A percentile compares a stretch with the other conserved stretches of the same genome.
phyloP scores from a whole-genome alignment of 2,329 filamentous ascomycete genomes.

The Furcasterigmium furcatum region DNA sequence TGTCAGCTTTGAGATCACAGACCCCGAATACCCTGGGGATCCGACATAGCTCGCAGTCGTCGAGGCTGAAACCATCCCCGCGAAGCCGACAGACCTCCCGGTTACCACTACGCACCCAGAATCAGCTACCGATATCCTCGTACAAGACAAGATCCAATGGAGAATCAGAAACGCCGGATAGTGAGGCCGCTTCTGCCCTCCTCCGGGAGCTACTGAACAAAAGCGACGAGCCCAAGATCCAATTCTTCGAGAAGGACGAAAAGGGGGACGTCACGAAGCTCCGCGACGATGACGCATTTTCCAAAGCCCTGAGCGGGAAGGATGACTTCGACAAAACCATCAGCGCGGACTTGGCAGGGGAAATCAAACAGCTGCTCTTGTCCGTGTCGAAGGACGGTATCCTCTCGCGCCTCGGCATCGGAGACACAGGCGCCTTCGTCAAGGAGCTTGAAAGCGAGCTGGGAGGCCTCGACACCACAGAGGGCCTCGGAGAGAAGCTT shows the following conservation, averaged over 20 bases:
- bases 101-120: too few relatives aligned
- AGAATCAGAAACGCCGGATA: background rate
- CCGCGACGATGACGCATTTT: conserved; percentile 34
- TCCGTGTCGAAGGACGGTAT: conserved; percentile 16
- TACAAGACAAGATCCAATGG: too few relatives aligned
- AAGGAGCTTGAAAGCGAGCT: conserved; percentile 10
- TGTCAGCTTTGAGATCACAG: conserved; percentile 22
- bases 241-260: conserved; percentile 46
- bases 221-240: conserved; percentile 23
- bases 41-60: conserved; percentile 25
- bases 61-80: background rate
- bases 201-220: conserved; percentile 12
- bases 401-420: conserved; percentile 31
- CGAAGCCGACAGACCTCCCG: background rate
- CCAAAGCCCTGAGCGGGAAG: conserved; percentile 28
- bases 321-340: conserved; percentile 22
- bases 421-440: conserved; percentile 44
- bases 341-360: conserved; percentile 14
- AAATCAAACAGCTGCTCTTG: conserved; percentile 22
- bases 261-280: conserved; percentile 34
- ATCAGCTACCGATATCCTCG: too few relatives aligned
- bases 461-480: conserved; percentile 22
- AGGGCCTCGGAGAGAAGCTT: conserved; percentile 27
- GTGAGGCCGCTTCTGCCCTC: conserved; percentile 13
- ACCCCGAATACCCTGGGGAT: conserved; percentile 22